Conservation (phyloP, 1,284 basidiomycete genomes). For the Rhizoctonia solani region DNA sequence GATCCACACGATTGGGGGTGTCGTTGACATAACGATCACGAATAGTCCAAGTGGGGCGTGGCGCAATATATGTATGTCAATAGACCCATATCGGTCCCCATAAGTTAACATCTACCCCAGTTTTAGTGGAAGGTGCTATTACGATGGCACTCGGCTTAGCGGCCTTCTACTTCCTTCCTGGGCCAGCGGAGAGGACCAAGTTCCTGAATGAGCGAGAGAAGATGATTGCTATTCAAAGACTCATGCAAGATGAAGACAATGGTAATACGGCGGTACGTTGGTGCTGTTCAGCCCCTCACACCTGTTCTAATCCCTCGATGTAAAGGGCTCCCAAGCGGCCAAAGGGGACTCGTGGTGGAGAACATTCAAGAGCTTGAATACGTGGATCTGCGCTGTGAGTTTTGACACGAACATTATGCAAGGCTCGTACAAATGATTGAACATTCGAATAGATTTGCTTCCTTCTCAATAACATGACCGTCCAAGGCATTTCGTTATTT, state of each 20-base stretch:
- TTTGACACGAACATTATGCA: background rate
- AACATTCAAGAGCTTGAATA: constrained; percentile 41
- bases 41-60: constrained; percentile 40
- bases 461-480: constrained; percentile 42
- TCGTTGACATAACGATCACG: constrained; percentile 23
- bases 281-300: background rate
- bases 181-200: constrained; percentile 43
- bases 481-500: constrained; percentile 43
- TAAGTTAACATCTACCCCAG: background rate
- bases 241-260: constrained; percentile 13
- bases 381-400: constrained; percentile 37
- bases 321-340: constrained; percentile 35
- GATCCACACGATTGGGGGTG: constrained; percentile 34
- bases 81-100: background rate
- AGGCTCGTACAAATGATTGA: background rate
- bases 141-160: constrained; percentile 44
- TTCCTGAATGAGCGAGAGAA: constrained; percentile 46
- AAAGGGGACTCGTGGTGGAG: constrained; percentile 39
- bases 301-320: background rate
- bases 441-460: constrained; percentile 37
- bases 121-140: constrained; percentile 44
- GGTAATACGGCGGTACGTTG: constrained; percentile 7
- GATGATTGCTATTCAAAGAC: constrained; percentile 40
- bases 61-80: constrained; percentile 43
- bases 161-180: constrained; percentile 45